These are phyloP conservation scores for Phytophthora hibernalis DNA, from an alignment of 352 stramenopile species.

Conservation along the genomic window DNA sequence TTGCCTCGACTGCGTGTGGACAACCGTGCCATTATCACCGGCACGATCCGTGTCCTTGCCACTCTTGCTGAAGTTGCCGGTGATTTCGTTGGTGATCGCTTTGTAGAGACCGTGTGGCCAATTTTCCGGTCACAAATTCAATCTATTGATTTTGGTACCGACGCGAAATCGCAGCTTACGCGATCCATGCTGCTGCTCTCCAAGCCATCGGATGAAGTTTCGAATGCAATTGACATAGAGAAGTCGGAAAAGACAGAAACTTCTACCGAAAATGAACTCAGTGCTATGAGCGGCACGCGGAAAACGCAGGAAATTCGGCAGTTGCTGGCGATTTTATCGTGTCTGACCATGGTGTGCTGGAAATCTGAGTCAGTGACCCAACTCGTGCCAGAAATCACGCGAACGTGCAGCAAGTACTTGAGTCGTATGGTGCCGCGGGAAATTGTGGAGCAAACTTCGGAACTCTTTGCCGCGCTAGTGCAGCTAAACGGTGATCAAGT, in stretches of 20 bases:
- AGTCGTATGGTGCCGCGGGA: conserved; percentile 38
- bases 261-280: conserved; percentile 18
- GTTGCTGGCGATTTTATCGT: conserved; percentile 64
- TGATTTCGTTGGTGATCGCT: conserved; percentile 84
- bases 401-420: conserved; percentile 56
- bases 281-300: conserved; percentile 35
- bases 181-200: conserved; percentile 74
- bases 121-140: conserved; percentile 51
- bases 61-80: conserved; percentile 61
- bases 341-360: conserved; percentile 55
- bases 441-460: conserved; percentile 45
- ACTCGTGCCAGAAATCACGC: conserved; percentile 67
- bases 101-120: conserved; percentile 86
- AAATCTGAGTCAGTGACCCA: conserved; percentile 53
- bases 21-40: conserved; percentile 72
- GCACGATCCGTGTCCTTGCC: conserved; percentile 57
- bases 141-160: conserved; percentile 38
- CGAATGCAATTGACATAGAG: background rate
- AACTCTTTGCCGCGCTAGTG: conserved; percentile 55
- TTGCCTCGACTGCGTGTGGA: conserved; percentile 60
- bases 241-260: background rate
- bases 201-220: conserved; percentile 7
- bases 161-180: conserved; percentile 52
- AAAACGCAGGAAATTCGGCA: conserved; percentile 67
- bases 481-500: conserved; percentile 78